These are phyloP conservation scores for Boletellus dicymbophilus DNA, from an alignment of 1,284 basidiomycete genomes.

Conservation along the genomic window DNA sequence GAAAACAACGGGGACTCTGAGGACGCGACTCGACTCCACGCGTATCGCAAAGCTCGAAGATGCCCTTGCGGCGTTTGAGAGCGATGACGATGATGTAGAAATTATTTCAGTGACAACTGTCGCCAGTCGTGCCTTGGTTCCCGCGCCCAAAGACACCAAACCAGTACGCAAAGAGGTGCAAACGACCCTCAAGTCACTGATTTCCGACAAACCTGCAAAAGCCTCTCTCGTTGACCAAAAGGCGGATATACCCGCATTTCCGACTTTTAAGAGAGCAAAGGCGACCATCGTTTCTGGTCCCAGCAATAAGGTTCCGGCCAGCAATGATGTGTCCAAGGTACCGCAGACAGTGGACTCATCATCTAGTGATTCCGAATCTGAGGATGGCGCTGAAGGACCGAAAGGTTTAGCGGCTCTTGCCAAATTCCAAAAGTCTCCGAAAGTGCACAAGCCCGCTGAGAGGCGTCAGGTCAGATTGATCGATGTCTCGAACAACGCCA, in stretches of 20 bases:
- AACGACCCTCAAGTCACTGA: conserved; percentile 14
- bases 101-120: conserved; percentile 31
- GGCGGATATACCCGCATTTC: conserved; percentile 32
- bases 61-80: conserved; percentile 55
- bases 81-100: conserved; percentile 53
- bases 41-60: conserved; percentile 61
- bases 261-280: conserved; percentile 36
- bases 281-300: conserved; percentile 16
- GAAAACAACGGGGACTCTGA: conserved; percentile 41
- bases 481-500: conserved; percentile 50
- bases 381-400: conserved; percentile 48
- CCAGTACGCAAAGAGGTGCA: conserved; percentile 25
- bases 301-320: conserved; percentile 17
- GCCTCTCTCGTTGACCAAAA: conserved; percentile 39
- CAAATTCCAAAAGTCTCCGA: conserved; percentile 62
- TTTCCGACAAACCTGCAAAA: conserved; percentile 21
- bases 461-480: conserved; percentile 74
- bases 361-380: conserved; percentile 51
- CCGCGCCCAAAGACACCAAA: conserved; percentile 17
- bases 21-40: conserved; percentile 58
- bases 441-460: conserved; percentile 54
- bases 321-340: conserved; percentile 24
- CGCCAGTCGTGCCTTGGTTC: conserved; percentile 11
- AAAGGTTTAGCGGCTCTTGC: conserved; percentile 62
- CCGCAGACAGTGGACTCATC: conserved; percentile 33